Percentiles rank a stretch among this genome's conserved stretches.
These are phyloP conservation scores for Epichloe typhina DNA, from an alignment of 2,329 filamentous ascomycete genomes.

Conservation along the genomic window DNA sequence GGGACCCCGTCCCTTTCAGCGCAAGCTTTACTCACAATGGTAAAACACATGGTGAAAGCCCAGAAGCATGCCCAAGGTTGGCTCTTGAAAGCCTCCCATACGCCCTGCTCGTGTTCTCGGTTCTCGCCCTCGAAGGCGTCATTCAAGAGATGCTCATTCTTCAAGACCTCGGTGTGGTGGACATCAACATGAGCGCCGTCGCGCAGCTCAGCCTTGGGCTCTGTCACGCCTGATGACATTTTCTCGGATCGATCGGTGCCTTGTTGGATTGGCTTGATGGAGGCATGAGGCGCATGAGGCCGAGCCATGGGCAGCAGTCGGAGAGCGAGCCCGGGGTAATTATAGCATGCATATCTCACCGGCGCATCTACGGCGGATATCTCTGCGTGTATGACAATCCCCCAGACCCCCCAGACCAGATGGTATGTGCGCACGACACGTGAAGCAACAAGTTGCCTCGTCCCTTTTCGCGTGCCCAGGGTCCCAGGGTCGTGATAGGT, in stretches of 20 bases:
- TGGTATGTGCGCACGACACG: background rate
- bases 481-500: background rate
- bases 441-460: background rate
- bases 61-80: slow-evolving; percentile 33
- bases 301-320: background rate
- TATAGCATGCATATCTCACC: background rate
- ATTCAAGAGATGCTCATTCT: slow-evolving; percentile 23
- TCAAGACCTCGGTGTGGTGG: slow-evolving; percentile 21
- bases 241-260: background rate
- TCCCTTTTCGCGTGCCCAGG: background rate
- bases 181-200: slow-evolving; percentile 12
- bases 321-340: background rate
- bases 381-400: background rate
- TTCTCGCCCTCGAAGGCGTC: slow-evolving; percentile 30
- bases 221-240: slow-evolving; percentile 1
- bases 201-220: slow-evolving; percentile 2
- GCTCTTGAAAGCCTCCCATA: slow-evolving; percentile 23
- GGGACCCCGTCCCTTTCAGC: no score
- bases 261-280: background rate
- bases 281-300: background rate
- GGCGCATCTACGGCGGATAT: background rate
- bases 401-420: background rate
- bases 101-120: slow-evolving; percentile 26
- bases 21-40: slow-evolving; percentile 25
- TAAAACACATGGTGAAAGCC: slow-evolving; percentile 36